Evolutionary conservation across 1,284 basidiomycete genomes (phyloP), one percentile per base, ranked within the genome.

Genomic region (Retiboletus flavoniger): DNA sequence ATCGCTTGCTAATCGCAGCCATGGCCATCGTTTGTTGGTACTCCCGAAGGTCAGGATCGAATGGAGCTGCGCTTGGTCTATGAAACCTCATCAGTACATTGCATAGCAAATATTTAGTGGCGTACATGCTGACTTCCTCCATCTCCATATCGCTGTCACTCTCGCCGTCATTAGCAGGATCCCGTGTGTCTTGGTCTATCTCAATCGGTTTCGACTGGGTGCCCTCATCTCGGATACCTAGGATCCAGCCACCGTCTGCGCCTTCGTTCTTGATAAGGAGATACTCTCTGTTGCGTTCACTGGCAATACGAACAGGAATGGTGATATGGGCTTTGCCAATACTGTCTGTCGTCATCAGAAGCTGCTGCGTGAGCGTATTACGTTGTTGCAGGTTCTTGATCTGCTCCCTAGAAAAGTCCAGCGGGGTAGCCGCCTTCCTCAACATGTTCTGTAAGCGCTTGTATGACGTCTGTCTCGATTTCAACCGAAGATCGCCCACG

Each of bases 321-420:
- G 88, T 87, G 47, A 97, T 81, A 68, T 94, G 84, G 0, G 93
- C 91, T 62, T 88, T 90, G 50, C 94, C 93, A 50, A 99, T 93
- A 60, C 79, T 91, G 74, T 98, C 95, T 3, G 95, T 98, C 17
- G 98, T 96, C 34, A 83, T 84, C 36, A 99, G 77, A n/a, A 99
- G 81, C 66, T 97, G 93, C 64, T 99, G 97, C 0, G 97, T 99
- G 54, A 98, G 78, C 2, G 86, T 72, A 68, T 99, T 99, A 35
- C 97, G 80, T 68, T 96, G 89, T 62, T 88, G 85, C 24, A 99
- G 78, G 60, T 93, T 91, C 69, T 86, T 82, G 71, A 98, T 97
- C 71, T 99, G 97, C 56, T 95, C 90, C 63, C 88, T 91, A 1
- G 93, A 96, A 68, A 99, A 99, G 71, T 99, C 97, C 53, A 98